These are phyloP conservation scores for Schoenoplectus triqueter DNA, from an alignment of 202 grass and related monocot species.

Conservation along the genomic window DNA sequence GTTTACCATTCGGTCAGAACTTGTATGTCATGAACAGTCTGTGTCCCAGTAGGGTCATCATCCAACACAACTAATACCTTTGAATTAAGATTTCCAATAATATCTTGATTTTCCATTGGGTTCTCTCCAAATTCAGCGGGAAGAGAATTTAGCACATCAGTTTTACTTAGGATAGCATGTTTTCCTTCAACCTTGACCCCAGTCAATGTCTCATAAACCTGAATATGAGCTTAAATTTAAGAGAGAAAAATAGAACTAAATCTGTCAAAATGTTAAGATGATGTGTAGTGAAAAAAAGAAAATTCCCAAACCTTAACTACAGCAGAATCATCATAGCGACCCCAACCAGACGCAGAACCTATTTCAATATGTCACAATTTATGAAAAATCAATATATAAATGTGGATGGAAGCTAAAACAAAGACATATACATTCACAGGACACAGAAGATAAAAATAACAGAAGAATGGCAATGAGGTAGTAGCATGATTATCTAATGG, in stretches of 20 bases:
- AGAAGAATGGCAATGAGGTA: neutral
- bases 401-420: neutral
- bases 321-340: slow-evolving; percentile 82
- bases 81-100: slow-evolving; percentile 55
- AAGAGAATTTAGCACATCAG: slow-evolving; percentile 67
- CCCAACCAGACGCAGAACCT: slow-evolving; percentile 94
- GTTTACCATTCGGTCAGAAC: slow-evolving; percentile 95
- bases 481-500: slow-evolving; percentile 3
- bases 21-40: slow-evolving; percentile 96
- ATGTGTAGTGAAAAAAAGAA: slow-evolving; percentile 25
- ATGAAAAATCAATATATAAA: slow-evolving; percentile 25
- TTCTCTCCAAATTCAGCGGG: slow-evolving; percentile 80
- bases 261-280: slow-evolving; percentile 1
- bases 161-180: slow-evolving; percentile 64
- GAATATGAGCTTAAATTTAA: slow-evolving; percentile 39
- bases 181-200: slow-evolving; percentile 94
- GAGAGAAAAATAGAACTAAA: slow-evolving; percentile 26
- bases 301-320: slow-evolving; percentile 75
- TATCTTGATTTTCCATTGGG: slow-evolving; percentile 63
- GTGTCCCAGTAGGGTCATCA: slow-evolving; percentile 98
- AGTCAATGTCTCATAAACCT: slow-evolving; percentile 96
- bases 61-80: slow-evolving; percentile 92
- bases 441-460: no score
- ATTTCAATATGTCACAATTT: slow-evolving; percentile 46
- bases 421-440: neutral